A percentile compares a stretch with the other conserved stretches of the same genome.
Evolutionary conservation across 768 basidiomycete genomes (phyloP).

Genomic region (Tylopilus rubrobrunneus): DNA sequence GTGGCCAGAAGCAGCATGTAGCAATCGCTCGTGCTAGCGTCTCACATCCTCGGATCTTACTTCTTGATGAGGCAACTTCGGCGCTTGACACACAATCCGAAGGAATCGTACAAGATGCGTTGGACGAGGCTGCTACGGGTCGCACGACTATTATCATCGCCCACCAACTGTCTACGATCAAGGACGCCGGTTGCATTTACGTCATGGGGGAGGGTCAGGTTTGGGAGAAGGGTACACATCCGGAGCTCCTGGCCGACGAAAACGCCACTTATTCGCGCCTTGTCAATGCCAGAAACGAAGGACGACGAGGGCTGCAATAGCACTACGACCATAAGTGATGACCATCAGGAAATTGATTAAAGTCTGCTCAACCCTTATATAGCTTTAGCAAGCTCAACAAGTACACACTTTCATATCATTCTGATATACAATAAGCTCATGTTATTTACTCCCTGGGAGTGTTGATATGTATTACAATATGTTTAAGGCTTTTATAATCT

Average conservation of each 20-base stretch:
- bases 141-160: conserved; percentile 81
- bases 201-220: conserved; percentile 89
- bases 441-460: too few relatives aligned
- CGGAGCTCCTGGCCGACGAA: conserved; percentile 51
- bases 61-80: conserved; percentile 85
- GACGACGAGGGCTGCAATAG: too few relatives aligned
- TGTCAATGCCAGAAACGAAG: conserved; percentile 66
- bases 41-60: conserved; percentile 73
- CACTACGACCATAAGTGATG: too few relatives aligned
- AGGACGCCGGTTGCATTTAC: conserved; percentile 77
- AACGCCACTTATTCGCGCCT: conserved; percentile 71
- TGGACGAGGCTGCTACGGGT: conserved; percentile 79
- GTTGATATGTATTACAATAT: too few relatives aligned
- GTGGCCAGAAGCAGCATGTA: too few relatives aligned
- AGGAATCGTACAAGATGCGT: conserved; percentile 85
- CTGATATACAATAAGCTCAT: too few relatives aligned
- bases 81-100: conserved; percentile 86
- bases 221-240: conserved; percentile 77
- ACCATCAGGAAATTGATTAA: too few relatives aligned
- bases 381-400: too few relatives aligned
- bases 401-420: too few relatives aligned
- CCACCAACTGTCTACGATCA: conserved; percentile 79
- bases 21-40: conserved; percentile 73
- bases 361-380: too few relatives aligned
- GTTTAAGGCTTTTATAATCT: too few relatives aligned